Percentiles rank a stretch among this genome's conserved stretches.
phyloP scores from a whole-genome alignment of 768 basidiomycete species.

The Kwoniella heveanensis region DNA sequence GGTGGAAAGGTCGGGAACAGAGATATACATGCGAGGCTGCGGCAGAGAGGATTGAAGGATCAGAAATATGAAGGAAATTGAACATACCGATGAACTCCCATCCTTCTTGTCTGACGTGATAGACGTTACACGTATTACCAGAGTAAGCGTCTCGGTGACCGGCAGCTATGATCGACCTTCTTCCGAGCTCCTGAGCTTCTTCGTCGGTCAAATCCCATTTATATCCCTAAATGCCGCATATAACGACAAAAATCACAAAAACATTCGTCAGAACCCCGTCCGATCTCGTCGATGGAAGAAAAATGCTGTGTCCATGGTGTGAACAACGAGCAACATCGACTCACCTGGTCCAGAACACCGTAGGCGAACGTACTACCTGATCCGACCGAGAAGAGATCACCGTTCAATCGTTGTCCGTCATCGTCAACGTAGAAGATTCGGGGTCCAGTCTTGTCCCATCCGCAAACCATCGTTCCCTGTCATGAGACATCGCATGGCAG shows the following conservation, averaged over 20 bases:
- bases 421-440: slow-evolving; percentile 97
- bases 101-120: slow-evolving; percentile 89
- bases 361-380: slow-evolving; percentile 99
- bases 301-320: no score
- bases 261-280: no score
- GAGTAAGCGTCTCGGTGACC: slow-evolving; percentile 69
- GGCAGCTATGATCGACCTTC: slow-evolving; percentile 93
- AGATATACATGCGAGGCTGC: no score
- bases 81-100: slow-evolving; percentile 91
- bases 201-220: slow-evolving; percentile 88
- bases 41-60: no score
- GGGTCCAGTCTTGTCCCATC: slow-evolving; percentile 99
- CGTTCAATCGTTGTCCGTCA: slow-evolving; percentile 91
- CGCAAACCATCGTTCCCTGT: slow-evolving; percentile 99
- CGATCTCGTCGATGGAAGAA: no score
- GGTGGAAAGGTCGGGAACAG: no score
- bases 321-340: slow-evolving; percentile 57
- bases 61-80: not conserved
- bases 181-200: slow-evolving; percentile 90
- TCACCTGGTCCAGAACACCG: slow-evolving; percentile 94
- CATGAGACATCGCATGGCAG: not conserved
- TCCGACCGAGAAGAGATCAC: slow-evolving; percentile 97
- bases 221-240: slow-evolving; percentile 55
- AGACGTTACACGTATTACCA: slow-evolving; percentile 86
- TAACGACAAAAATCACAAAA: no score